phyloP scores from a whole-genome alignment of 768 basidiomycete species.

The Pholiota molesta region DNA sequence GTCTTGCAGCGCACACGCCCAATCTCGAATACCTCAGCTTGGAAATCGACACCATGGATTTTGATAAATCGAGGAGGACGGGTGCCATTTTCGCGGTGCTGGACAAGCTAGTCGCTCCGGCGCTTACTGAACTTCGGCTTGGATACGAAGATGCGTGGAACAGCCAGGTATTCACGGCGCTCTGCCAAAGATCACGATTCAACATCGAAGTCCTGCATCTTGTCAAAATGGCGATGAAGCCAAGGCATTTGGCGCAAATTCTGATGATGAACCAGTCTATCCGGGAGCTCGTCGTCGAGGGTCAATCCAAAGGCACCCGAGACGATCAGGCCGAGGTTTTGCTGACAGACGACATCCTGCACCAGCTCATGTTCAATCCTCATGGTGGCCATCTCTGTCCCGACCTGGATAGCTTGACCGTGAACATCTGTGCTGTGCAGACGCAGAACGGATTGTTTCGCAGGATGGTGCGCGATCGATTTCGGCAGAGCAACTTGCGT shows the following conservation, averaged over 20 bases:
- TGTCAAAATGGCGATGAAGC: constrained; percentile 3
- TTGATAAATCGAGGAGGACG: background rate
- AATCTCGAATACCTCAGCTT: constrained; percentile 6
- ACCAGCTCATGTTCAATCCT: background rate
- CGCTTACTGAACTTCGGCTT: background rate
- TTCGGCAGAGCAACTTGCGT: constrained; percentile 2
- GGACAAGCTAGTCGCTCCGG: constrained; percentile 2
- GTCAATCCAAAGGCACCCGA: background rate
- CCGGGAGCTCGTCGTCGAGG: background rate
- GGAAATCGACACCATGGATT: background rate
- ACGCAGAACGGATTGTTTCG: constrained; percentile 7
- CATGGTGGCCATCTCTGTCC: constrained; percentile 1
- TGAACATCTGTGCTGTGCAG: background rate
- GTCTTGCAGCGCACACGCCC: constrained; percentile 2
- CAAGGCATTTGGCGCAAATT: background rate
- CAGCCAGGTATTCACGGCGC: background rate
- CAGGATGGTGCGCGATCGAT: constrained; percentile 6
- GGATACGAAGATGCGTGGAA: constrained; percentile 6
- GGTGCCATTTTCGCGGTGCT: background rate
- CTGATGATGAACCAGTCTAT: background rate
- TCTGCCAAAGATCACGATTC: constrained; percentile 1
- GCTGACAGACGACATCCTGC: background rate
- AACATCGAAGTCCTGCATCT: constrained; percentile 2
- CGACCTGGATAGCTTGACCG: constrained; percentile 2
- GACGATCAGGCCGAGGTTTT: background rate